phyloP scores from a whole-genome alignment of 1,284 basidiomycete species.

The Austroboletus olivaceoglutinosus region DNA sequence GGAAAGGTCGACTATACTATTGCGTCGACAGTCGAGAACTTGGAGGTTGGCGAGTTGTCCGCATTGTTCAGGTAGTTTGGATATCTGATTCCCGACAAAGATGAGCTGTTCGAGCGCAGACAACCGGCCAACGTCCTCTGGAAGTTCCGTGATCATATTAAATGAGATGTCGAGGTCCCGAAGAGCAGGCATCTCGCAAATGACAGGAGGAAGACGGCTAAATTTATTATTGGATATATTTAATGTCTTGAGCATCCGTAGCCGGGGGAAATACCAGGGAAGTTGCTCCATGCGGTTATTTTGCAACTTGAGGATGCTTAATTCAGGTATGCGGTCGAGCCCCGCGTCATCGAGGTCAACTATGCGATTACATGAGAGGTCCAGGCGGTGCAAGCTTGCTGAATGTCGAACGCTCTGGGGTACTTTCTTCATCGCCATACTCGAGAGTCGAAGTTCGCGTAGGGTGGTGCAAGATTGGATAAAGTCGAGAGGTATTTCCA shows the following conservation, averaged over 20 bases:
- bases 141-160: constrained; percentile 84
- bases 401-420: constrained; percentile 83
- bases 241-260: constrained; percentile 73
- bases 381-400: constrained; percentile 76
- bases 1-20: constrained; percentile 75
- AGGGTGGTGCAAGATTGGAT: constrained; percentile 86
- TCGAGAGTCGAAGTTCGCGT: constrained; percentile 84
- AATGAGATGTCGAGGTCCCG: constrained; percentile 93
- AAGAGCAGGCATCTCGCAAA: constrained; percentile 75
- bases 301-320: constrained; percentile 78
- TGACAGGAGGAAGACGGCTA: constrained; percentile 72
- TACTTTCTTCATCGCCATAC: constrained; percentile 94
- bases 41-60: constrained; percentile 61
- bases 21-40: constrained; percentile 81
- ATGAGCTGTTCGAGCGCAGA: constrained; percentile 72
- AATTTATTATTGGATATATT: constrained; percentile 99
- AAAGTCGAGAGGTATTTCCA: constrained; percentile 96
- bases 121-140: constrained; percentile 77
- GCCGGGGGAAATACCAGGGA: constrained; percentile 80
- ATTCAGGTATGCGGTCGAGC: constrained; percentile 73
- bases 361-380: constrained; percentile 93
- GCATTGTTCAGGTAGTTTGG: constrained; percentile 72
- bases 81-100: constrained; percentile 86
- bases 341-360: constrained; percentile 85
- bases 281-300: constrained; percentile 92